These are phyloP conservation scores for Aspergillus alliaceus DNA, from an alignment of 2,329 filamentous ascomycete species.

Conservation along the genomic window DNA sequence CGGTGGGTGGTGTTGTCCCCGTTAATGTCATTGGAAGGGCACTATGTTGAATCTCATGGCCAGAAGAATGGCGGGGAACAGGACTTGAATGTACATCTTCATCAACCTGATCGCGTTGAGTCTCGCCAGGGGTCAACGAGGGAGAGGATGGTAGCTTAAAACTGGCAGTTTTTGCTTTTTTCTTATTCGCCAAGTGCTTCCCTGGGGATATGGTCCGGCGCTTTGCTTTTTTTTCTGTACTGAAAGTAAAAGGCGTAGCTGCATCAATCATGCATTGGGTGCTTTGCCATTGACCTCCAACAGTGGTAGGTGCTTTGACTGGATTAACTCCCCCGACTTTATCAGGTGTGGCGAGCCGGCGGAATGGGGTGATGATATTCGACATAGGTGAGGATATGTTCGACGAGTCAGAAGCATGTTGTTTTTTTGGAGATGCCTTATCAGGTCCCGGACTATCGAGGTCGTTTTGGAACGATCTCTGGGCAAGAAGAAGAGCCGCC, in stretches of 20 bases:
- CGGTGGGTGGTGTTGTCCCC: constrained; percentile 32
- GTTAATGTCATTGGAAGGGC: constrained; percentile 33
- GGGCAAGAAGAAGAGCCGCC: constrained; percentile 39
- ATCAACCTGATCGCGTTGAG: not conserved
- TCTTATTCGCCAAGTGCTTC: constrained; percentile 10
- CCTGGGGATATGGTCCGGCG: constrained; percentile 1
- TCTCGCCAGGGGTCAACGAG: not conserved
- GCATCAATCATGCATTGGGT: constrained; percentile 44
- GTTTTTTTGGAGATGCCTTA: constrained; percentile 13
- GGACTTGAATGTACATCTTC: constrained; percentile 3
- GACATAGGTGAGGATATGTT: constrained; percentile 12
- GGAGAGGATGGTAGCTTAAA: constrained; percentile 12
- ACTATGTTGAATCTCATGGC: constrained; percentile 13
- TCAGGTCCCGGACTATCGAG: constrained; percentile 29
- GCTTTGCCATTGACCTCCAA: constrained; percentile 30
- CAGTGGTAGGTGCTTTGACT: constrained; percentile 9
- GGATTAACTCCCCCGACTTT: constrained; percentile 1
- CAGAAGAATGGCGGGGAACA: constrained; percentile 1
- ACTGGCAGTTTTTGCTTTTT: constrained; percentile 22
- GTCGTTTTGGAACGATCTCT: constrained; percentile 41
- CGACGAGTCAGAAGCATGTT: constrained; percentile 12
- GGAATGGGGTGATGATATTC: constrained; percentile 32
- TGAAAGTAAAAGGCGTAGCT: constrained; percentile 41
- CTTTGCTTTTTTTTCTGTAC: constrained; percentile 30
- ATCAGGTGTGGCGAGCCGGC: constrained; percentile 19